Evolutionary conservation across 441 rosid species (phyloP).

Genomic region (Brassica hybrid): DNA sequence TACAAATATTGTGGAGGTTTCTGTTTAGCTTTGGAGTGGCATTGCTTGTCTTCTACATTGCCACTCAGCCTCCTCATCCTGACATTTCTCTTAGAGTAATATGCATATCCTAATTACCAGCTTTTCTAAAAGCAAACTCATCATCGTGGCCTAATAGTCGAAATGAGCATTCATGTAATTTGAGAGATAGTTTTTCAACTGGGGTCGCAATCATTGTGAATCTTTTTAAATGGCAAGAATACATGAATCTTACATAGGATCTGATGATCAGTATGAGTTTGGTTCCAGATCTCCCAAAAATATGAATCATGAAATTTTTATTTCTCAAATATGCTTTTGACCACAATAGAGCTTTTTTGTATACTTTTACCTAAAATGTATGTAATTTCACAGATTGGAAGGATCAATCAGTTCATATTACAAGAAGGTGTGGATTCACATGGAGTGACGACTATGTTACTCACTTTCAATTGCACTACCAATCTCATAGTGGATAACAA

Average conservation of each 20-base stretch:
- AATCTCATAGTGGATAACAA: conserved; percentile 66
- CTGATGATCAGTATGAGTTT: background rate
- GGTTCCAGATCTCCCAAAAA: background rate
- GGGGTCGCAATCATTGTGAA: background rate
- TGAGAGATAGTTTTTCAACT: background rate
- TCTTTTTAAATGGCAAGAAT: background rate
- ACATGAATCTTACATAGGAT: background rate
- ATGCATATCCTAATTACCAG: background rate
- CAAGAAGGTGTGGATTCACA: conserved; percentile 69
- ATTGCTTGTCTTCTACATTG: conserved; percentile 78
- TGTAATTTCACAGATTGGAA: conserved; percentile 52
- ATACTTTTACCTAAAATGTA: conserved; percentile 11
- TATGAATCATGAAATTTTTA: background rate
- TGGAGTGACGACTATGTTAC: conserved; percentile 74
- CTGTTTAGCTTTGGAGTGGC: conserved; percentile 70
- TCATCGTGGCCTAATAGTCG: background rate
- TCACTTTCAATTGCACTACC: conserved; percentile 71
- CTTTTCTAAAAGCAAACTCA: background rate
- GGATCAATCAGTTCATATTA: conserved; percentile 56
- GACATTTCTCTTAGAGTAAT: conserved; percentile 65
- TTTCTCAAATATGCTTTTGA: background rate
- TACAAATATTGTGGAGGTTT: conserved; percentile 81
- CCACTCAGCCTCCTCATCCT: conserved; percentile 82
- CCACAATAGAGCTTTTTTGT: background rate
- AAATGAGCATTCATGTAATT: background rate